These are phyloP conservation scores for Gossypium anomalum DNA, from an alignment of 345 rosid species.

Conservation along the genomic window DNA sequence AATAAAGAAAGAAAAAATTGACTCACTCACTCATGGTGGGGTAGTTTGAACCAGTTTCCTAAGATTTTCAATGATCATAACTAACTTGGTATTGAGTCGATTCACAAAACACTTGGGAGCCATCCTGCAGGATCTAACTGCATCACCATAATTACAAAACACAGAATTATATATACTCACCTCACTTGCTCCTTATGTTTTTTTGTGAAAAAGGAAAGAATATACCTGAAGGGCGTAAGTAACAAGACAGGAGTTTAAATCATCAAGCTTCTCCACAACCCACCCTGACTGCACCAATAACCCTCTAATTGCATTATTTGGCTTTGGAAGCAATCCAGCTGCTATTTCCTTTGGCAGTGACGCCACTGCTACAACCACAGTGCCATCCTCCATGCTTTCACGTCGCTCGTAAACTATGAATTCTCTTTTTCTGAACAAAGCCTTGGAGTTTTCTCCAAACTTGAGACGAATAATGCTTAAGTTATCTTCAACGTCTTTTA, in stretches of 20 bases:
- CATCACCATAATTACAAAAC: background rate
- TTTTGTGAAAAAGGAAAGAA: background rate
- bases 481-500: slow-evolving; percentile 66
- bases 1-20: too few relatives aligned
- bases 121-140: slow-evolving; percentile 94
- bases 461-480: slow-evolving; percentile 59
- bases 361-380: slow-evolving; percentile 30
- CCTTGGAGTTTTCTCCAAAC: slow-evolving; percentile 68
- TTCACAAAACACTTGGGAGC: slow-evolving; percentile 75
- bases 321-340: slow-evolving; percentile 36
- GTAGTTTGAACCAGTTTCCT: slow-evolving; percentile 46
- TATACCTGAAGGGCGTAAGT: slow-evolving; percentile 75
- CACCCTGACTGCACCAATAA: slow-evolving; percentile 74
- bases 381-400: slow-evolving; percentile 85
- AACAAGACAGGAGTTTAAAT: slow-evolving; percentile 52
- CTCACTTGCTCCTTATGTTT: too few relatives aligned
- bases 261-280: slow-evolving; percentile 82
- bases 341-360: slow-evolving; percentile 10
- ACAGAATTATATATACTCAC: too few relatives aligned
- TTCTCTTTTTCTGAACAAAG: slow-evolving; percentile 69
- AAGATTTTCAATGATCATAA: slow-evolving; percentile 73
- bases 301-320: slow-evolving; percentile 57
- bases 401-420: slow-evolving; percentile 72
- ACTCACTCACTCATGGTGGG: background rate
- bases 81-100: slow-evolving; percentile 66